These are phyloP conservation scores for Axilococcus clingmanii DNA, from an alignment of 139 green algal genomes.

Conservation along the genomic window DNA sequence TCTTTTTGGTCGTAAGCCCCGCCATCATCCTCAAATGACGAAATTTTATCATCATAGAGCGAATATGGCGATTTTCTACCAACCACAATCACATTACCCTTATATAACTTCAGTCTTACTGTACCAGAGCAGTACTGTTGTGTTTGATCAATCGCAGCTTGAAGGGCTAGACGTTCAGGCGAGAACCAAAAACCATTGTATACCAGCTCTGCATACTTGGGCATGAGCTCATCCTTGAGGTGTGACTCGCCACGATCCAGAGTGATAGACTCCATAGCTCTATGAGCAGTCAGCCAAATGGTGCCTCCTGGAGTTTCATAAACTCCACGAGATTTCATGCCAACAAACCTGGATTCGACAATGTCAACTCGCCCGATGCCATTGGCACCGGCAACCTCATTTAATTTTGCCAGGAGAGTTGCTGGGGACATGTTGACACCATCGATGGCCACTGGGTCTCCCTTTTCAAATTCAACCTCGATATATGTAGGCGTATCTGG, in stretches of 20 bases:
- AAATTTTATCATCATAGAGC: conserved; percentile 82
- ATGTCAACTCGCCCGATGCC: conserved; percentile 88
- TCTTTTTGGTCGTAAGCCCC: conserved; percentile 88
- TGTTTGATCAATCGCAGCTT: conserved; percentile 80
- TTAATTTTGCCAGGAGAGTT: conserved; percentile 82
- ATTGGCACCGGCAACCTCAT: conserved; percentile 68
- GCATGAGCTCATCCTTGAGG: conserved; percentile 66
- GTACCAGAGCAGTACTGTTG: conserved; percentile 61
- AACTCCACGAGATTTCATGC: conserved; percentile 90
- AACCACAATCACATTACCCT: conserved; percentile 78
- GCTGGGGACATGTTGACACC: conserved; percentile 78
- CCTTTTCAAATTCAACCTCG: conserved; percentile 92
- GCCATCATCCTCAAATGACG: conserved; percentile 94
- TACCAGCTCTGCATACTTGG: conserved; percentile 76
- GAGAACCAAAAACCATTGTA: conserved; percentile 81
- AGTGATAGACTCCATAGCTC: conserved; percentile 82
- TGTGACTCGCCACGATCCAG: conserved; percentile 86
- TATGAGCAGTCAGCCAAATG: conserved; percentile 74
- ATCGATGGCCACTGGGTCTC: conserved; percentile 91
- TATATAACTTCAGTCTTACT: conserved; percentile 92
- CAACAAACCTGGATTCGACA: conserved; percentile 96
- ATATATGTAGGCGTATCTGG: conserved; percentile 85
- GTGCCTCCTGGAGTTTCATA: conserved; percentile 99
- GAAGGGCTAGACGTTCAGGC: conserved; percentile 75
- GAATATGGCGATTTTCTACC: conserved; percentile 53